Base-by-base conservation (phyloP, 768 basidiomycete genomes). In the Leccinum boreale region DNA sequence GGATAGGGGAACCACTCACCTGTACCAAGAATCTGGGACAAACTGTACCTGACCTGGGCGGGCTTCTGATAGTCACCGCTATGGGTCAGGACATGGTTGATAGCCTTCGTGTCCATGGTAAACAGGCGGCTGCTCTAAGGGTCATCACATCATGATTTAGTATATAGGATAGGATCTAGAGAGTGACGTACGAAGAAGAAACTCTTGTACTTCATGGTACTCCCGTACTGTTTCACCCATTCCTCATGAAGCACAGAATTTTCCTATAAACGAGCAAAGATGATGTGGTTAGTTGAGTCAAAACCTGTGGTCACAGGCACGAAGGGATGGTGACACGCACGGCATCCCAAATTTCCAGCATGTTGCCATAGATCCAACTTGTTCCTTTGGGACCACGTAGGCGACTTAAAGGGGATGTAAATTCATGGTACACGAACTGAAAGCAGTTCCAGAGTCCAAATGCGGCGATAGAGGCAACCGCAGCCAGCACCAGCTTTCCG, bases 281-380 rank as follows among this genome's bases (percentile, higher is more conserved):
- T 3, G 4, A n/a, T 24, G 17, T 5, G 23, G n/a, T 52, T 15
- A 31, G 29, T 35, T 3, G 17, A 26, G 14, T 21, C 26, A 33
- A 31, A 9, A 11, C n/a, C 14, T 28, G 19, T 5, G 4, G 33
- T 29, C 11, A 11, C 29, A 29, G 1, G 4, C 29, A 31, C 29
- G 29, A 31, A 5, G 29, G 4, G 26, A 9, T 14, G 23, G 23
- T 4, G 29, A 53, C 74, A 29, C 29, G 12, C 61, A 81, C 83
- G 8, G 70, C 74, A 12, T 75, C 67, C 63, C 66, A 72, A 14
- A 86, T 78, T 8, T 80, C 74, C 51, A 65, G 71, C 64, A 83
- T 59, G 60, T 84, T 79, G 1, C 85, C 85, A 58, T 68, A 82
- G 9, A 87, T 53, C 58, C 74, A 73, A 58, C 77, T 80, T 1